Conservation (phyloP, 305 asterid species). For the Fraxinus paxiana region DNA sequence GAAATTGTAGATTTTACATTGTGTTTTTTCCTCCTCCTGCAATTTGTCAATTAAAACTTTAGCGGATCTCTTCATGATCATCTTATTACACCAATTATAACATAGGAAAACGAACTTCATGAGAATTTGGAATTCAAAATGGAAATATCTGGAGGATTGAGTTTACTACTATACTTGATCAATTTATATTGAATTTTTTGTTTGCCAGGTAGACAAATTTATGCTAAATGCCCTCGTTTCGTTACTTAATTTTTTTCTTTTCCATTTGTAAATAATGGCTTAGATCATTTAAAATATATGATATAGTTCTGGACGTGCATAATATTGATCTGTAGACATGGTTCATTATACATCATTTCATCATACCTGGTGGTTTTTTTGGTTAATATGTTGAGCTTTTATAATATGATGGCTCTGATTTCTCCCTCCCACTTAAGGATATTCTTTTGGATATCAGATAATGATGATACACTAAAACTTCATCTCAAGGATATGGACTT, state of each 20-base stretch:
- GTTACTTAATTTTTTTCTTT: background rate
- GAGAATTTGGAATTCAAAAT: background rate
- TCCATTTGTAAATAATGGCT: background rate
- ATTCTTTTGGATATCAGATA: constrained; percentile 39
- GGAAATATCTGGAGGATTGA: constrained; percentile 12
- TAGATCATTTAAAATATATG: background rate
- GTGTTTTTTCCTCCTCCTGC: background rate
- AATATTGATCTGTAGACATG: constrained; percentile 6
- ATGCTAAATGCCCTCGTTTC: background rate
- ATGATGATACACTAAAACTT: constrained; percentile 63
- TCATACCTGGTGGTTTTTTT: constrained; percentile 11
- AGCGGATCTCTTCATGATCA: background rate
- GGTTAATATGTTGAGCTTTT: background rate
- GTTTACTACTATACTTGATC: background rate
- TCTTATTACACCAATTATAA: background rate
- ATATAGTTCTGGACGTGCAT: background rate
- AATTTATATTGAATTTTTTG: background rate
- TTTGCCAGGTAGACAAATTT: background rate
- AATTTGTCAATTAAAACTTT: background rate
- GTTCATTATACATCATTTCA: background rate
- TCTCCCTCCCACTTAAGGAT: constrained; percentile 15
- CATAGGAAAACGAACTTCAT: background rate
- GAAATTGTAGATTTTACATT: background rate
- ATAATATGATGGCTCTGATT: constrained; percentile 5
- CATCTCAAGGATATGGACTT: constrained; percentile 74